A percentile compares a stretch with the other conserved stretches of the same genome.
These are phyloP conservation scores for Talaromyces pinophilus DNA, from an alignment of 2,329 filamentous ascomycete species.

Conservation along the genomic window DNA sequence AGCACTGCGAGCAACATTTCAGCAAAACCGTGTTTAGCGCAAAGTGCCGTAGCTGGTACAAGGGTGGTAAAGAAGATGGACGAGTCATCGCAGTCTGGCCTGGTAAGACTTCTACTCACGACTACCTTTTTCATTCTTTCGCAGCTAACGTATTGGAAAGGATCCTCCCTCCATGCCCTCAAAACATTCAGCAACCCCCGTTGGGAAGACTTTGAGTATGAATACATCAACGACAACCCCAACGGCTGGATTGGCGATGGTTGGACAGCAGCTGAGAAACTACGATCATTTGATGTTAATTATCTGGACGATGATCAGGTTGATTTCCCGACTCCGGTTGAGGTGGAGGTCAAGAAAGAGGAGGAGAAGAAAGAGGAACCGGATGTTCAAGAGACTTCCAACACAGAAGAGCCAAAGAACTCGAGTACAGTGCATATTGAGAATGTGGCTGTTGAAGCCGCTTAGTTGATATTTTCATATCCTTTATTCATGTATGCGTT, in stretches of 20 bases:
- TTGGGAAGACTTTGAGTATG: slow-evolving; percentile 28
- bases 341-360: background rate
- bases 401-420: background rate
- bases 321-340: slow-evolving; percentile 33
- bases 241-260: slow-evolving; percentile 29
- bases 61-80: slow-evolving; percentile 28
- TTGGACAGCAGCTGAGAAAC: slow-evolving; percentile 26
- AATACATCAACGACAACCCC: slow-evolving; percentile 26
- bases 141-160: background rate
- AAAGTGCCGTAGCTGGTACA: slow-evolving; percentile 24
- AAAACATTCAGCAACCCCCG: slow-evolving; percentile 23
- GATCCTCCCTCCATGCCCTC: slow-evolving; percentile 28
- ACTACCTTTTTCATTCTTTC: background rate
- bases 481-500: background rate
- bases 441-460: background rate
- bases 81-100: slow-evolving; percentile 30
- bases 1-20: slow-evolving; percentile 19
- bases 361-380: background rate
- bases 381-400: no score
- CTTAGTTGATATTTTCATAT: background rate
- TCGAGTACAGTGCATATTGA: background rate
- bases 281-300: slow-evolving; percentile 35
- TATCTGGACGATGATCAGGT: slow-evolving; percentile 41
- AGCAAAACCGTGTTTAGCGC: slow-evolving; percentile 19
- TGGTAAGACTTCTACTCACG: slow-evolving; percentile 21